Evolutionary conservation across 352 stramenopile species (phyloP).

Genomic region (Globisporangium sylvaticum): DNA sequence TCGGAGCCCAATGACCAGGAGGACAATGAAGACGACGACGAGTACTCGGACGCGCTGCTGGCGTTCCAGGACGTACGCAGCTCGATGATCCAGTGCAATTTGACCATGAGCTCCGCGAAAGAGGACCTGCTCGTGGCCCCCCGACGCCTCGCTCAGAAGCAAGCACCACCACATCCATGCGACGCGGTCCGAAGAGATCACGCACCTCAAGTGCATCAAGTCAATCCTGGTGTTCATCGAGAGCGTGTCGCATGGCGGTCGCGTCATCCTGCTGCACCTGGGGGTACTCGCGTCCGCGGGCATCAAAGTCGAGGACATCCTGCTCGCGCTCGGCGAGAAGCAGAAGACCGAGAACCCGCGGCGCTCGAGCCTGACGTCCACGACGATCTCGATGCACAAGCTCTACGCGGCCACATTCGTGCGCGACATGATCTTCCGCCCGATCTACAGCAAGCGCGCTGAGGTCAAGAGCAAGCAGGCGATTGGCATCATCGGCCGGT

Average conservation of each 20-base stretch:
- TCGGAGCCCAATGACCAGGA: slow-evolving; percentile 17
- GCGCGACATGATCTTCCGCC: slow-evolving; percentile 73
- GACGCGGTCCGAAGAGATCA: slow-evolving; percentile 27
- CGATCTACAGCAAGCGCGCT: slow-evolving; percentile 53
- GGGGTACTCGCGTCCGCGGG: slow-evolving; percentile 37
- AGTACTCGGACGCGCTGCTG: slow-evolving; percentile 51
- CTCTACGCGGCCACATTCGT: slow-evolving; percentile 59
- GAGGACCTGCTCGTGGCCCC: slow-evolving; percentile 23
- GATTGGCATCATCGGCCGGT: slow-evolving; percentile 54
- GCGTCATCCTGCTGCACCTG: slow-evolving; percentile 59
- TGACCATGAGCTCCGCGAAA: slow-evolving; percentile 39
- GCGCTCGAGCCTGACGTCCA: slow-evolving; percentile 11
- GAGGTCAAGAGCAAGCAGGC: slow-evolving; percentile 38
- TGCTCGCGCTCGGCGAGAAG: slow-evolving; percentile 51
- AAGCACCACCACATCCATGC: slow-evolving; percentile 32
- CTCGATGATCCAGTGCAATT: slow-evolving; percentile 58
- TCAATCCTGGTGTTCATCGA: slow-evolving; percentile 55
- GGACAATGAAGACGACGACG: slow-evolving; percentile 19
- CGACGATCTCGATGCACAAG: slow-evolving; percentile 33
- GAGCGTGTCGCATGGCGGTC: slow-evolving; percentile 37
- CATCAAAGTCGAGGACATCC: slow-evolving; percentile 51
- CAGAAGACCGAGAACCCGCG: slow-evolving; percentile 33
- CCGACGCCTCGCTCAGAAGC: slow-evolving; percentile 7
- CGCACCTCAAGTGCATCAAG: slow-evolving; percentile 35
- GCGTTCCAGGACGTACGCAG: slow-evolving; percentile 57